Evolutionary conservation across 1,284 basidiomycete genomes (phyloP), one percentile per base, ranked within the genome.

Genomic region (Phenoliferia sp.): DNA sequence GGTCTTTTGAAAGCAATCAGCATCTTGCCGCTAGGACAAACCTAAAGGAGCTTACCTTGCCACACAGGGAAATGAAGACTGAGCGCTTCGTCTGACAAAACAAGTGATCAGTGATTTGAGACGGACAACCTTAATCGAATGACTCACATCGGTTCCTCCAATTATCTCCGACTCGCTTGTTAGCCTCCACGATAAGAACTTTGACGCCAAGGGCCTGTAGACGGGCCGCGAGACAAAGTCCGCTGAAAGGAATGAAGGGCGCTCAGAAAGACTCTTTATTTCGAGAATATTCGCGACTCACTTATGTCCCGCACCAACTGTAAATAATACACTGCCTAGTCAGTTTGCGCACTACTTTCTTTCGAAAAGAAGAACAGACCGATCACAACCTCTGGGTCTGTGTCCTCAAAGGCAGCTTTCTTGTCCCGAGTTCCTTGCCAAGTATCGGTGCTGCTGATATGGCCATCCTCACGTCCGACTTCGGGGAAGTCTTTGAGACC

Each of bases 131-230:
- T 12, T 12, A n/a, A n/a, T n/a, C n/a, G 36, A 34, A 29, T 12
- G 59, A 66, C 69, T 85, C 82, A 72, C 87, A 87, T 28, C 87
- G 79, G n/a, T 74, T 58, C 64, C 85, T 79, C 86, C 86, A 87
- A 68, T 83, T 83, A 73, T 87, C 83, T 0, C 86, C 86, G 19
- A 86, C 80, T 28, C 85, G 80, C 36, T 39, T 33, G 50, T 69
- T 69, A 34, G 67, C 73, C 55, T 78, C 77, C 31, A 77, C 54
- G 26, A 77, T 65, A 44, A 78, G 61, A 33, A 66, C 64, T 7
- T 65, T 59, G 31, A 78, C 66, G 29, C 74, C 77, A 26, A 78
- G 66, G 52, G 65, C 60, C 12, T 65, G 68, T 10, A 78, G 69
- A 16, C 74, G 71, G 33, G 77, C 77, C n/a, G 76, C 74, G n/a